Evolutionary conservation across 176 grass and related monocot species (phyloP).

Genomic region (Eremochloa ophiuroides): DNA sequence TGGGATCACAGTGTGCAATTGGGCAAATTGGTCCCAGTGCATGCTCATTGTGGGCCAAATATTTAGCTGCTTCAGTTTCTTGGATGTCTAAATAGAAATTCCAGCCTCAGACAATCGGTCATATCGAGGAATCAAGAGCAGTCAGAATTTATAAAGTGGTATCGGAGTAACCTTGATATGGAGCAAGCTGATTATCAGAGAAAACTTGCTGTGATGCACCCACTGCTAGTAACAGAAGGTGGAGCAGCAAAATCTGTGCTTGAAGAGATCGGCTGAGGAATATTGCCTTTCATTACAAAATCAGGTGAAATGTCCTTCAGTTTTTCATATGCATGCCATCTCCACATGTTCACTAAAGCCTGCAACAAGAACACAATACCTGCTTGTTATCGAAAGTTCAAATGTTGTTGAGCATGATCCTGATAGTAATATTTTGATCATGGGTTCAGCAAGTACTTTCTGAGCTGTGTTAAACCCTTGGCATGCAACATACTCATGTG

Average conservation of each 20-base stretch:
- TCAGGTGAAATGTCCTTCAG: background rate
- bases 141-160: background rate
- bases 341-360: background rate
- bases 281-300: slow-evolving; percentile 22
- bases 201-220: background rate
- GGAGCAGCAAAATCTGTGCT: background rate
- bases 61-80: background rate
- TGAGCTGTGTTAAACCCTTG: background rate
- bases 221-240: background rate
- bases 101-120: background rate
- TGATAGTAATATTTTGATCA: background rate
- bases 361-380: background rate
- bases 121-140: background rate
- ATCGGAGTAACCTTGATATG: background rate
- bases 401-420: background rate
- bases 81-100: background rate
- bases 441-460: background rate
- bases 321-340: background rate
- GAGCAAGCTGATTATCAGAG: no score
- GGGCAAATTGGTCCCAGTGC: background rate
- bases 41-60: background rate
- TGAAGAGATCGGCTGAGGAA: background rate
- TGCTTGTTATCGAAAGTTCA: background rate
- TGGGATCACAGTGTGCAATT: background rate
- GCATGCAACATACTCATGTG: background rate